These are phyloP conservation scores for Dimocarpus longan DNA, from an alignment of 345 rosid species.

Conservation along the genomic window DNA sequence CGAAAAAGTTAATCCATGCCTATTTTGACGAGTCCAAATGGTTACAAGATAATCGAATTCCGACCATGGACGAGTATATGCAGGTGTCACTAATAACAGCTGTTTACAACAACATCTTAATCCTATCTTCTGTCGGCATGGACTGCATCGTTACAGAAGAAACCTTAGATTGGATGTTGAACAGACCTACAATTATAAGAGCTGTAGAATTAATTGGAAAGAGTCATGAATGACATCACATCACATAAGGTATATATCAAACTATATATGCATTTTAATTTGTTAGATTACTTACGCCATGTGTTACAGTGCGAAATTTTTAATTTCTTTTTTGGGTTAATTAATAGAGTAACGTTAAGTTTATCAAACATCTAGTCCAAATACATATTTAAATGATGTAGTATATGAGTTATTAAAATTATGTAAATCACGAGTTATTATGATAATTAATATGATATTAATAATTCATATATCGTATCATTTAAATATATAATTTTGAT, in stretches of 20 bases:
- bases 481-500: too few species aligned
- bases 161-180: background rate
- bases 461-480: too few species aligned
- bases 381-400: too few species aligned
- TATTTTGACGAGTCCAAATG: background rate
- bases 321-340: too few species aligned
- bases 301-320: too few species aligned
- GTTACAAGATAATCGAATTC: constrained; percentile 2
- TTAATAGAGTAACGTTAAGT: too few species aligned
- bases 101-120: background rate
- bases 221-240: background rate
- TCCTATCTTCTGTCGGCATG: background rate
- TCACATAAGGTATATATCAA: background rate
- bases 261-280: too few species aligned
- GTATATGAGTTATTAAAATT: too few species aligned
- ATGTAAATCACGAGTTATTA: too few species aligned
- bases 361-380: too few species aligned
- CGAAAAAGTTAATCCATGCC: background rate
- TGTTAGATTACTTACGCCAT: too few species aligned
- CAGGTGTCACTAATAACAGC: background rate
- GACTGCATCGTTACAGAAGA: background rate
- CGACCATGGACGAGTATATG: background rate
- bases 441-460: too few species aligned
- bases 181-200: background rate
- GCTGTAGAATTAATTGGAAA: background rate